Base-by-base conservation (phyloP, 1,139 yeast species). In the Wickerhamomyces sp. region DNA sequence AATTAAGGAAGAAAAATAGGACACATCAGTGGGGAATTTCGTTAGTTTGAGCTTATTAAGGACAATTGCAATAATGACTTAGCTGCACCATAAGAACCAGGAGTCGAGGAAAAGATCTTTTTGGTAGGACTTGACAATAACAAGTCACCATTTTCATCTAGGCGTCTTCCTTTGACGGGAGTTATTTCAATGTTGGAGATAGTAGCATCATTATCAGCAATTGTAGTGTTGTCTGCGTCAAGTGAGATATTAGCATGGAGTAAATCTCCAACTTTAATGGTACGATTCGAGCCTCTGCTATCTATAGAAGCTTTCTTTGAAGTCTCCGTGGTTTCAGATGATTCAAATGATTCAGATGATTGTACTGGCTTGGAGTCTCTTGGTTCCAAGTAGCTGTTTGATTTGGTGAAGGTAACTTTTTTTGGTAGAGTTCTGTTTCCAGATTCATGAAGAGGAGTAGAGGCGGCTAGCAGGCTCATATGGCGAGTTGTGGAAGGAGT, bases 1-100 rank as follows among this genome's bases (percentile, higher is more conserved):
- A 33, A 15, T n/a, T n/a, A n/a, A n/a, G n/a, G n/a, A n/a, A n/a
- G n/a, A n/a, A n/a, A n/a, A n/a, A n/a, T n/a, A n/a, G n/a, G n/a
- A n/a, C n/a, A n/a, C n/a, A n/a, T n/a, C n/a, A n/a, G n/a, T n/a
- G n/a, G n/a, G 20, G 14, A 13, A 29, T 2, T 45, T 29, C 26
- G 35, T 34, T 18, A 40, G 16, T 31, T 41, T 34, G 39, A 50
- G 31, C 44, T 46, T 28, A 45, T 36, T 9, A 46, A 28, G 6
- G 54, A 49, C 27, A 71, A 49, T 43, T 68, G 71, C 30, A 72
- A 45, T 36, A 71, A 51, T 33, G 73, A 69, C 44, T 65, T 63
- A 24, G 76, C 76, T 14, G 76, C 76, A 25, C 74, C 74, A 48
- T 69, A 68, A 3, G 74, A 66, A 8, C 72, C 65, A 4, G 76